Evolutionary conservation across 2,329 filamentous ascomycete species (phyloP), one percentile per base, ranked within the genome.

Genomic region (Endocalyx cinctus): DNA sequence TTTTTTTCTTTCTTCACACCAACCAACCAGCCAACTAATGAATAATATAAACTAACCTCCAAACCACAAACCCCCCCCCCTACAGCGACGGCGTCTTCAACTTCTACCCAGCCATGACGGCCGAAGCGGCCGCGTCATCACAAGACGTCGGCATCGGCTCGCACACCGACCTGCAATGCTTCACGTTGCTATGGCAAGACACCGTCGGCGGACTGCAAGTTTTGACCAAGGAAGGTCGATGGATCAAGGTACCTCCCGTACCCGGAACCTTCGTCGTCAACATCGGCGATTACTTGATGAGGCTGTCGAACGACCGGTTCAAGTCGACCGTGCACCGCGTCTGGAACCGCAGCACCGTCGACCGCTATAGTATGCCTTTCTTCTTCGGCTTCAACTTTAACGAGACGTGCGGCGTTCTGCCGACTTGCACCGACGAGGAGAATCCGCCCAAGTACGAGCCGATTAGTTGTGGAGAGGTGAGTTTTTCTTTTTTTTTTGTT

Each of bases 91-190:
- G 61, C 43, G 43, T 55, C 11, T 43, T 60, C 22, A 44, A 69
- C 34, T 65, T 66, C 39, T 72, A 72, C 34, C 69, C 20, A n/a
- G n/a, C 20, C 20, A 23, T 23, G 20, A n/a, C 25, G n/a, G 41
- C 34, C 11, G 31, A 30, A 5, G 34, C 35, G 14, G 58, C 58
- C 17, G 28, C 50, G 5, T 34, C 39, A 10, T 29, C 41, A 22
- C 35, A 38, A 12, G 29, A 42, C 18, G 47, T 58, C 10, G 55
- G 55, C 2, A 66, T 65, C 18, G 61, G 60, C 14, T 59, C 69
- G 1, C 69, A 72, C 37, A 72, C 69, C 7, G 69, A 72, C 38
- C 64, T 66, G 17, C 60, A 67, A 28, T 66, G 66, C 35, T 65
- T 71, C 36, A 72, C 67, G 1, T 66, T 69, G 33, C 54, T 72